Base-by-base conservation (phyloP, 1,284 basidiomycete genomes). In the Fistulinella cinereoalba region DNA sequence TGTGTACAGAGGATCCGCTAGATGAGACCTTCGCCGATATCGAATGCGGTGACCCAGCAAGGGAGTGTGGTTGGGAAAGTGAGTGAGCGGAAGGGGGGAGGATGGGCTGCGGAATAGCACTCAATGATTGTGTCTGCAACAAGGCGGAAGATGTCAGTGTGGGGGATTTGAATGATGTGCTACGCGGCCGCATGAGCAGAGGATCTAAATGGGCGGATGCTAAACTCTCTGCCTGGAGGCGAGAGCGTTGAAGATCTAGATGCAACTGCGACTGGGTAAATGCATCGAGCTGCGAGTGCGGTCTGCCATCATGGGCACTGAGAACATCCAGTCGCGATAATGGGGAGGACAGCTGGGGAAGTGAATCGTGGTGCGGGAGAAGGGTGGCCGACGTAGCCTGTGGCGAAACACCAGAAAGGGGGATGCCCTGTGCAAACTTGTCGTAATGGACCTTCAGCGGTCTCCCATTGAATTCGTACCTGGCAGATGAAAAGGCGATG, bases 401-500 rank as follows among this genome's bases (percentile, higher is more conserved):
- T 16, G 62, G 37, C 4, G 61, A 55, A 43, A 56, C 41, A 22
- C 52, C 57, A 18, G 43, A 43, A 34, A 70, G 62, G 16, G 63
- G 44, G 15, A 56, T 50, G 22, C 61, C 62, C 46, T 72, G 68
- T 12, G 64, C 71, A 61, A 81, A 88, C 62, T 85, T 88, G 71
- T 94, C 91, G 60, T 84, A 89, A 64, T 92, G 90, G 12, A 94
- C 91, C 65, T 93, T 93, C 41, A 94, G 73, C 24, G 76, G 72
- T 29, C 92, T 81, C 3, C 92, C 91, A 59, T 89, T 91, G 65
- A 86, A 92, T 59, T 95, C 92, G 64, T 86, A 92, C 34, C 88
- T 91, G 57, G 7, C 46, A 24, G 32, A 47, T 6, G 18, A 24
- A 29, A 42, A 19, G 3, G 33, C 27, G 31, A 18, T 59, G 31